Conservation (phyloP, 768 basidiomycete species). For the Phanerochaete carnosa region DNA sequence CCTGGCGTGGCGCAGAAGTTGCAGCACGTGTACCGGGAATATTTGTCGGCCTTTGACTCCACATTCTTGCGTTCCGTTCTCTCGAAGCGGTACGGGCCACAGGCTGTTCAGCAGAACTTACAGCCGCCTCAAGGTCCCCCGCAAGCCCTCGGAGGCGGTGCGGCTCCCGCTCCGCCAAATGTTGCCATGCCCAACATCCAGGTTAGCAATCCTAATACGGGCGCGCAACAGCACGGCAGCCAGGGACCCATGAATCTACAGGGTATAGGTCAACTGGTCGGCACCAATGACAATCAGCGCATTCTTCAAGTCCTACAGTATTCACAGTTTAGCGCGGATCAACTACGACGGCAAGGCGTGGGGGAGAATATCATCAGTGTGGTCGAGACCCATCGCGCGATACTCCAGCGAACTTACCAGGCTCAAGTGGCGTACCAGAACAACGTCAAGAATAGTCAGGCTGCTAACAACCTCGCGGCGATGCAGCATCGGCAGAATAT, state of each 20-base stretch:
- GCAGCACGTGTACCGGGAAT: conserved; percentile 57
- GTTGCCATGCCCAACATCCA: not conserved
- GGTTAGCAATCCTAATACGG: not conserved
- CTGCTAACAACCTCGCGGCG: not conserved
- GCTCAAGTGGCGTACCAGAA: conserved; percentile 11
- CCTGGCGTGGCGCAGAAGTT: conserved; percentile 61
- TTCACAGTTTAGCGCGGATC: conserved; percentile 41
- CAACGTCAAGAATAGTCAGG: not conserved
- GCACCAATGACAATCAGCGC: conserved; percentile 29
- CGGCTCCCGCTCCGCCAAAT: not conserved
- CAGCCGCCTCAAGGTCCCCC: not conserved
- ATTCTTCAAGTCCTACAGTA: conserved; percentile 45
- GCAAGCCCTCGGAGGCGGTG: not conserved
- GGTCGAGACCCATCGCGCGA: conserved; percentile 51
- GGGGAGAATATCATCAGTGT: conserved; percentile 48
- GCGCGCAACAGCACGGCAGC: not conserved
- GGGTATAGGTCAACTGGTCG: not conserved
- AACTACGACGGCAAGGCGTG: conserved; percentile 51
- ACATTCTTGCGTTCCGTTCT: conserved; percentile 22
- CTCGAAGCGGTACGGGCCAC: not conserved
- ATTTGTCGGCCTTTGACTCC: conserved; percentile 53
- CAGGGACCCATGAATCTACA: not conserved
- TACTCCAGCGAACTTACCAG: conserved; percentile 20
- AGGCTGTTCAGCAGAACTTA: not conserved
- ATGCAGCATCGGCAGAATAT: not conserved